Base-by-base conservation (phyloP, 176 grass and related monocot genomes). In the Poa pratensis region DNA sequence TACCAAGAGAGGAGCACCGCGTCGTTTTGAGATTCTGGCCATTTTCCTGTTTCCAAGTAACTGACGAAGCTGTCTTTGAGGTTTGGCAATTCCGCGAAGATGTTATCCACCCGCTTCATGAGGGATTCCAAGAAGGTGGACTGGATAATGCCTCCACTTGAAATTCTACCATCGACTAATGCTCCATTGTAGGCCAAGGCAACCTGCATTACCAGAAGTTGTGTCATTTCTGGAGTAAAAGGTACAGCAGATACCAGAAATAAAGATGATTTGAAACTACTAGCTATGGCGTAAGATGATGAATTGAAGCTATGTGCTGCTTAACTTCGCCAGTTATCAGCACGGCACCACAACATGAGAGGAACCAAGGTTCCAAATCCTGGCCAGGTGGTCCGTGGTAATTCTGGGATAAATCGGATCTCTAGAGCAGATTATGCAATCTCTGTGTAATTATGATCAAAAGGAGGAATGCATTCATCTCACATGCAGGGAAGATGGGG, bases 171-270 rank as follows among this genome's bases (percentile, higher is more conserved):
- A 81, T 66, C 91, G 73, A 94, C 66, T 80, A 95, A 53, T 82
- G 96, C 91, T 34, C 93, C 93, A 23, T 88, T 95, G 67, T 98
- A 98, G 27, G 93, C 93, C 45, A 90, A 83, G 76, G 91, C 85
- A 28, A 98, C 85, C 96, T 95, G 78, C 75, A 32, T 66, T 64
- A 87, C 52, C 13, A 72, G 57, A 83, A 30, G 17, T 26, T 72
- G 28, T 65, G 28, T 0, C 7, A 52, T 54, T 75, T 60, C 3
- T 34, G 22, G 5, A 77, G n/a, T 37, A 50, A 22, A 72, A 69
- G 59, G 42, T 22, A 64, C 46, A 30, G 46, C 24, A 52, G 39
- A 46, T 16, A 74, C 39, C 52, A 19, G 42, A 75, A 75, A 26
- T n/a, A 46, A 71, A 59, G 28, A 65, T 34, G 30, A 79, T 18